Evolutionary conservation across 2,329 filamentous ascomycete genomes (phyloP), one percentile per base, ranked within the genome.

Genomic region (Diplocarpon mali): DNA sequence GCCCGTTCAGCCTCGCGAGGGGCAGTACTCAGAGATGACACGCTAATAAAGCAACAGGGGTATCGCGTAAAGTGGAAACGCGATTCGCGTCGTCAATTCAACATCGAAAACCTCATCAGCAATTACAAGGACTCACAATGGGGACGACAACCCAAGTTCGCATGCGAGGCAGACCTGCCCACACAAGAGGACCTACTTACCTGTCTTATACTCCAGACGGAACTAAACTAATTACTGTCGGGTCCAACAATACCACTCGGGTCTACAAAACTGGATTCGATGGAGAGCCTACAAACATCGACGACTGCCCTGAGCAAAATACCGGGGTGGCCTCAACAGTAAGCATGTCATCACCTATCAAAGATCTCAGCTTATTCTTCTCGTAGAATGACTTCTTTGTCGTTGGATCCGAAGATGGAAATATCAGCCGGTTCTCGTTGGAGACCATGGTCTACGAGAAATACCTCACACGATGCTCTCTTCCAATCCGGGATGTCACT

Each of bases 391-490:
- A 83, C 48, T 88, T 85, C 64, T 94, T 95, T 61, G 78, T 96
- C 36, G 80, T 87, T 50, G 92, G 88, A 24, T 85, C 86, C 15
- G 90, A 98, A 64, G 89, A 96, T 66, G 92, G 93, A 59, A 92
- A 84, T n/a, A 87, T 98, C 58, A 94, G 84, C 69, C 78, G 88
- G 57, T 98, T 93, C 69, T 85, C 84, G n/a, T 73, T 95, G 40
- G 72, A 76, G 45, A 78, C 76, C 2, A 80, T 81, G 57, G 65
- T 70, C 24, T 86, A 93, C 65, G 85, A 94, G 50, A 80, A 82
- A 48, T 83, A 93, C 53, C 75, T 98, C 40, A 75, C 88, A 20
- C 80, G 92, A 52, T 85, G 82, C 46, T 81, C 87, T n/a, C 69
- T 95, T 2, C 86, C 92, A 0, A 78, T 95, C 28, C 78, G 92